Evolutionary conservation across 495 filamentous ascomycete genomes (phyloP).

Genomic region (Bombardia bombarda): DNA sequence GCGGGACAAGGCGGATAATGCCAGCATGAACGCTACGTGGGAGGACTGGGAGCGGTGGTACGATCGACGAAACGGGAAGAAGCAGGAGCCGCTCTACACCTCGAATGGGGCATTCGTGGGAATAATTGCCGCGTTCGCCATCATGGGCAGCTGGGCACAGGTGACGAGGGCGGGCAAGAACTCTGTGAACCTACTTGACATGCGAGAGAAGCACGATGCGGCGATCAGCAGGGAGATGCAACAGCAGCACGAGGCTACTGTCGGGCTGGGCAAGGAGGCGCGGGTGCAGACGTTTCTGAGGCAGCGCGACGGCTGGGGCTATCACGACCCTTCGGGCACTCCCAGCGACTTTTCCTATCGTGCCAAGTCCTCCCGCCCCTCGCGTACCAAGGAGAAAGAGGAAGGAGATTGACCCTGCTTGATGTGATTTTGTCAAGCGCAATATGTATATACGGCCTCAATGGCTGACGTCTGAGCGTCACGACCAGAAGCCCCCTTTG

Average conservation of each 20-base stretch:
- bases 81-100: constrained; percentile 55
- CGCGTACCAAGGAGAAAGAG: no score
- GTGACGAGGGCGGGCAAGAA: constrained; percentile 55
- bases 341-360: not conserved
- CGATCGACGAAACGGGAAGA: constrained; percentile 39
- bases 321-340: constrained; percentile 13
- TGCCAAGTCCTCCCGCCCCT: no score
- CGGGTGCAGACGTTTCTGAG: constrained; percentile 67
- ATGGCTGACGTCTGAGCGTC: not conserved
- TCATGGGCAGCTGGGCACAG: constrained; percentile 60
- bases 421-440: not conserved
- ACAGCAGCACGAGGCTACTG: constrained; percentile 44
- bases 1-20: constrained; percentile 40
- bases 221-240: constrained; percentile 55
- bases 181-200: constrained; percentile 50
- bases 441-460: not conserved
- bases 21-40: constrained; percentile 86
- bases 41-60: constrained; percentile 97
- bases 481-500: no score
- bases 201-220: constrained; percentile 52
- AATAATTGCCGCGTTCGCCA: constrained; percentile 56
- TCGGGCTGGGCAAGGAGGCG: constrained; percentile 46
- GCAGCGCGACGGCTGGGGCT: constrained; percentile 46
- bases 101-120: constrained; percentile 69
- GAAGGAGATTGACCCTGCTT: not conserved